Evolutionary conservation across 257 asterid species (phyloP).

Genomic region (Cruciata laevipes): DNA sequence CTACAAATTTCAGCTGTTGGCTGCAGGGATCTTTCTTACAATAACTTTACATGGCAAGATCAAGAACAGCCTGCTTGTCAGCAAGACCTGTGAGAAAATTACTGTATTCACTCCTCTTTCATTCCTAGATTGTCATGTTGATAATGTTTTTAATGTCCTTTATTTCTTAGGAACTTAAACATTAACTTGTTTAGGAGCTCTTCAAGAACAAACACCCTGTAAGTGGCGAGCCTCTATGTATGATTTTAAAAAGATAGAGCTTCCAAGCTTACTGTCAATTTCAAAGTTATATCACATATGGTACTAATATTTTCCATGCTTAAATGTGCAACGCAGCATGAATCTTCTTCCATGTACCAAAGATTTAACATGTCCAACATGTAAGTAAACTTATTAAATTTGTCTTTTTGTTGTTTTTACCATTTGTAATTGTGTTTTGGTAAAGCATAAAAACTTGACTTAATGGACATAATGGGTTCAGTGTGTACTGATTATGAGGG

Average conservation of each 20-base stretch:
- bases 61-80: constrained; percentile 60
- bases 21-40: constrained; percentile 83
- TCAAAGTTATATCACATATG: not conserved
- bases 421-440: too few relatives aligned
- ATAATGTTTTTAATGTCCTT: constrained; percentile 1
- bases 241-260: not conserved
- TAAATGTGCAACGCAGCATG: constrained; percentile 24
- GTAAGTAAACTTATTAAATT: constrained; percentile 22
- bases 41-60: constrained; percentile 75
- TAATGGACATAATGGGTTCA: not conserved
- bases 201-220: constrained; percentile 44
- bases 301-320: constrained; percentile 21
- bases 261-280: not conserved
- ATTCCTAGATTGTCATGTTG: constrained; percentile 7
- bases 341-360: constrained; percentile 32
- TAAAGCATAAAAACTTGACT: too few relatives aligned
- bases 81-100: constrained; percentile 41
- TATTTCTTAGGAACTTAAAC: constrained; percentile 41
- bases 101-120: constrained; percentile 9
- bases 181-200: constrained; percentile 75
- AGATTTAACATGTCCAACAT: constrained; percentile 29
- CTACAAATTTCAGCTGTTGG: constrained; percentile 18
- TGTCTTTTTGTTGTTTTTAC: not conserved
- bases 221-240: constrained; percentile 22
- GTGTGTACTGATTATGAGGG: not conserved